phyloP scores from a whole-genome alignment of 768 basidiomycete species.

The Paxillus rubicundulus region DNA sequence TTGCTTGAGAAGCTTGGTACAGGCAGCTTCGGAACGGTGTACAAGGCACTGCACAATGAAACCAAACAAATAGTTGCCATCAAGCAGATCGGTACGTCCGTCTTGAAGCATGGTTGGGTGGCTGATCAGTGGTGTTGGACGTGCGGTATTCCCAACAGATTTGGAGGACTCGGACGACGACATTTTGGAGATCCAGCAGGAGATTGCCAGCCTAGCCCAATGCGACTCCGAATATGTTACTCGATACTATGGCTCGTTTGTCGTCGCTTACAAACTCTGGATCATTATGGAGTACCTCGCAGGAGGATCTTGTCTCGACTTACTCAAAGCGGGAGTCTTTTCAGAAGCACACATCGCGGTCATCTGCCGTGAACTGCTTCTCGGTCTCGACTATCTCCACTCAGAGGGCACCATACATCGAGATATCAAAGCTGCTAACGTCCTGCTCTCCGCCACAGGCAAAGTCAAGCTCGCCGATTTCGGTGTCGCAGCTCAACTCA shows the following conservation, averaged over 20 bases:
- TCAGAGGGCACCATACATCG: slow-evolving; percentile 94
- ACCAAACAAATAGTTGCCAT: slow-evolving; percentile 95
- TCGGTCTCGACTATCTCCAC: slow-evolving; percentile 96
- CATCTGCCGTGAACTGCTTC: slow-evolving; percentile 87
- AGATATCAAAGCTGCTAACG: slow-evolving; percentile 98
- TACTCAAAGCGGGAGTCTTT: slow-evolving; percentile 89
- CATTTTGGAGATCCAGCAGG: slow-evolving; percentile 97
- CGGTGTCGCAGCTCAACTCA: slow-evolving; percentile 96
- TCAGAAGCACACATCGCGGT: slow-evolving; percentile 94
- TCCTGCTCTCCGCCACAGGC: slow-evolving; percentile 85
- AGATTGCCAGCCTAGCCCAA: slow-evolving; percentile 93
- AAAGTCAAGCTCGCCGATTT: slow-evolving; percentile 98
- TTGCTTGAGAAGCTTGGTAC: slow-evolving; percentile 95
- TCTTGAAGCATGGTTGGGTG: slow-evolving; percentile 7
- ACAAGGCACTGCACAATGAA: slow-evolving; percentile 95
- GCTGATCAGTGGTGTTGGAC: slow-evolving; percentile 3
- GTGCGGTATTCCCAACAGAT: slow-evolving; percentile 48
- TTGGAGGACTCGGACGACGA: slow-evolving; percentile 98
- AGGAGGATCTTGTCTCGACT: slow-evolving; percentile 96
- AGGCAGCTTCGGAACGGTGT: slow-evolving; percentile 95
- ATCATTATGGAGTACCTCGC: slow-evolving; percentile 99
- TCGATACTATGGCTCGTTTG: slow-evolving; percentile 94
- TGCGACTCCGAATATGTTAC: slow-evolving; percentile 98
- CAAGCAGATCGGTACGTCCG: slow-evolving; percentile 87
- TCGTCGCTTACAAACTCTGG: slow-evolving; percentile 96